Evolutionary conservation across 1,284 basidiomycete species (phyloP), one percentile per base, ranked within the genome.

Genomic region (Coniferiporia sulphurascens): DNA sequence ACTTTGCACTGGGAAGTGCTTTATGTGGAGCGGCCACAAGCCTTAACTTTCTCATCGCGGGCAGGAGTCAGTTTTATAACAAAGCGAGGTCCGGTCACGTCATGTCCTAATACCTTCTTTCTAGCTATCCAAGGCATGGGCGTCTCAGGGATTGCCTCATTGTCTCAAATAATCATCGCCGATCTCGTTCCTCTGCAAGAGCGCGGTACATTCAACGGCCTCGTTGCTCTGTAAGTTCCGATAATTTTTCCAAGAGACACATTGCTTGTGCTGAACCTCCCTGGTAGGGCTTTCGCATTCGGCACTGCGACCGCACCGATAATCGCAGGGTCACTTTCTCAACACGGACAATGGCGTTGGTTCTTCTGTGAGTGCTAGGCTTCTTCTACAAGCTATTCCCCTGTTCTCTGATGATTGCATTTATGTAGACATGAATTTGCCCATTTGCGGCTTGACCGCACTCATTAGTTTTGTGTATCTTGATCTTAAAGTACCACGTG

Each of bases 41-140:
- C 53, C 78, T 78, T 73, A 70, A 68, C 27, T 72, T 72, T 72
- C 69, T 81, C 50, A 76, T 78, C 58, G 75, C 72, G 9, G 76
- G 71, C 6, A 68, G 79, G 58, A 62, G 65, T 64, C 32, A 21
- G 64, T 27, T 27, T 3, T 44, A 4, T 19, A 8, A 19, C 1
- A 1, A 17, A 22, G 22, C n/a, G 15, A 36, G 0, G 9, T 15
- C 6, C 3, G 15, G 35, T 38, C n/a, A 4, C 5, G 19, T 21
- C 13, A 10, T 19, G n/a, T 58, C 12, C 32, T 8, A 10, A 15
- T 10, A 15, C 27, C 27, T 27, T 10, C 15, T 41, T n/a, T 35
- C 10, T 54, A 62, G 71, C 67, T 22, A 54, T 74, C 2, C 71
- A 73, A 55, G 73, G 73, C 10, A 59, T 71, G 5, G 73, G 73